These are phyloP conservation scores for Camillea tinctor DNA, from an alignment of 2,329 filamentous ascomycete species.

Conservation along the genomic window DNA sequence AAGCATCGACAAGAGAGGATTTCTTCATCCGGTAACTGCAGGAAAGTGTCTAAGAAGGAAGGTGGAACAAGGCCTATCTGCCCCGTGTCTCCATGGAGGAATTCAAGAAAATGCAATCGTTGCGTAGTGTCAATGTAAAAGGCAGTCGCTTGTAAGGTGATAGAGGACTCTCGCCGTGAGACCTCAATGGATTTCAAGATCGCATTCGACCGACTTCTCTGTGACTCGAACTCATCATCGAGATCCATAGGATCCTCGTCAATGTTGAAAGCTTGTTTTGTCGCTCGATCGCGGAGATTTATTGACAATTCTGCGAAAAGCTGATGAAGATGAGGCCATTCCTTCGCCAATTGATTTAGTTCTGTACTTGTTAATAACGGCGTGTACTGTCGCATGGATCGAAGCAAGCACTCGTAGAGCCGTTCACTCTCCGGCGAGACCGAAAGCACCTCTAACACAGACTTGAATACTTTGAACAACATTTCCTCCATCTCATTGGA, in stretches of 20 bases:
- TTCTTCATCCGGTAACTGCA: constrained; percentile 51
- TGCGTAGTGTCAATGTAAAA: constrained; percentile 49
- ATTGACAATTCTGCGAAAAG: constrained; percentile 42
- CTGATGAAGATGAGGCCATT: constrained; percentile 41
- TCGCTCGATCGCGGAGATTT: constrained; percentile 31
- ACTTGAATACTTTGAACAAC: constrained; percentile 42
- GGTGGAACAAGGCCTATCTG: constrained; percentile 51
- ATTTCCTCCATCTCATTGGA: constrained; percentile 48
- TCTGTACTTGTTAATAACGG: constrained; percentile 41
- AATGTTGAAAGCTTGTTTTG: constrained; percentile 31
- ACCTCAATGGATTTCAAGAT: constrained; percentile 39
- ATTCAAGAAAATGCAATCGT: constrained; percentile 45
- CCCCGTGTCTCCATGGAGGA: constrained; percentile 41
- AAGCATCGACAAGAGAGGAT: constrained; percentile 51
- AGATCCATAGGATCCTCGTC: constrained; percentile 38
- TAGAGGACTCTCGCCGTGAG: constrained; percentile 45
- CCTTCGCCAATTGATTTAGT: constrained; percentile 38
- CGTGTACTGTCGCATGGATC: constrained; percentile 44
- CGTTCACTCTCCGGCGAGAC: constrained; percentile 44
- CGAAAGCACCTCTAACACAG: constrained; percentile 40
- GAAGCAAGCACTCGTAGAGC: constrained; percentile 48
- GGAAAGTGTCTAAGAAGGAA: constrained; percentile 48
- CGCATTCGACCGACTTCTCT: constrained; percentile 48
- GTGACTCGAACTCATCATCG: constrained; percentile 63
- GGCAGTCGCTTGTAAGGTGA: constrained; percentile 42